Evolutionary conservation across 2,329 filamentous ascomycete species (phyloP).

Genomic region (Metarhizium guizhouense): DNA sequence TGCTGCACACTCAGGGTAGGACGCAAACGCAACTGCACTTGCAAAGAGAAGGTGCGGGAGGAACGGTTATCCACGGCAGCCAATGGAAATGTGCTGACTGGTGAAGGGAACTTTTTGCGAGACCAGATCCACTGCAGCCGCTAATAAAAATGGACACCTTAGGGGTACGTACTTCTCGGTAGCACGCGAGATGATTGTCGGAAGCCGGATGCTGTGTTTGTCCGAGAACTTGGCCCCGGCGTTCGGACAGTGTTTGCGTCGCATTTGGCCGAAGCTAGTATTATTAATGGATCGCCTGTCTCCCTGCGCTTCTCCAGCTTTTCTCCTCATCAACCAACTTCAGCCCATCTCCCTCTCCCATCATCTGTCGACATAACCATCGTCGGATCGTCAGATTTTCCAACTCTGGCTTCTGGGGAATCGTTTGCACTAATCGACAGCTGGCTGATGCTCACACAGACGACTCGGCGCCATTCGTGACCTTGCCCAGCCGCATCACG

Average conservation of each 20-base stretch:
- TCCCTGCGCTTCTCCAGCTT: background rate
- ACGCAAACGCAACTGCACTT: background rate
- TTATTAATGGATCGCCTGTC: slow-evolving; percentile 2
- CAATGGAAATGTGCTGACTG: slow-evolving; percentile 11
- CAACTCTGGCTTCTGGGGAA: background rate
- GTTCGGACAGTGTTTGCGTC: background rate
- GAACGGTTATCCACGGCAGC: slow-evolving; percentile 21
- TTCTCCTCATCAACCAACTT: slow-evolving; percentile 1
- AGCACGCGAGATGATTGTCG: background rate
- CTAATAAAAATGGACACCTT: no score
- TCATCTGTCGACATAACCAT: background rate
- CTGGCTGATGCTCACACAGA: background rate
- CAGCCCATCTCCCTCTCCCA: slow-evolving; percentile 2
- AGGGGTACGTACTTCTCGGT: background rate
- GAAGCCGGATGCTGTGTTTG: background rate
- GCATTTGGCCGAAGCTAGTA: background rate
- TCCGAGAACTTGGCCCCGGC: background rate
- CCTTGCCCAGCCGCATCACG: background rate
- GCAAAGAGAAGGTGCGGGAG: background rate
- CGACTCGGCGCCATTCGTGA: background rate
- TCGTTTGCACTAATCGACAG: background rate
- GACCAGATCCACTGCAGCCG: background rate
- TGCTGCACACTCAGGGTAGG: slow-evolving; percentile 7
- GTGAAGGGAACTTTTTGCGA: background rate
- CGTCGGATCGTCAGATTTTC: background rate